Evolutionary conservation across 768 basidiomycete genomes (phyloP).

Genomic region (Termitomyces sp.): DNA sequence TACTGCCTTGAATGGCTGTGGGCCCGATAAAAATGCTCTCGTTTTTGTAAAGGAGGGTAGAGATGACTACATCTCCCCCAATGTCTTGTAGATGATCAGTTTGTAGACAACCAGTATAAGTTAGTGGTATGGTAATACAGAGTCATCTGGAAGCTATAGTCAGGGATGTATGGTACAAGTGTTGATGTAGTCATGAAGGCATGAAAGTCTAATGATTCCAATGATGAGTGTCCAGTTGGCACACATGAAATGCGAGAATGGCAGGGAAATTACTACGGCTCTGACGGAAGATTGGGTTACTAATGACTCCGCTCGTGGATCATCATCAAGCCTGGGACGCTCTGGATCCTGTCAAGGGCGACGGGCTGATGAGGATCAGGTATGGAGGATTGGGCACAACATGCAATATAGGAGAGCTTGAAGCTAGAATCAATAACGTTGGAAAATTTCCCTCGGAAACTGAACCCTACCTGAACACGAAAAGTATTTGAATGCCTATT

Average conservation of each 20-base stretch:
- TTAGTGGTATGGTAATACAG: neutral
- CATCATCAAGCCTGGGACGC: constrained; percentile 74
- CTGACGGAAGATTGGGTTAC: neutral
- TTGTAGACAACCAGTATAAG: neutral
- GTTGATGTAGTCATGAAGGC: neutral
- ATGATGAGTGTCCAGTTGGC: neutral
- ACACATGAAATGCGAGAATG: neutral
- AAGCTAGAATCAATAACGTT: neutral
- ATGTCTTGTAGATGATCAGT: no score
- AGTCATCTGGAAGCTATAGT: neutral
- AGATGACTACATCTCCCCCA: no score
- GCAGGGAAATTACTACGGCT: neutral
- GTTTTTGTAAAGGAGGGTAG: no score
- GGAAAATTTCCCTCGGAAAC: neutral
- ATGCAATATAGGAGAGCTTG: constrained; percentile 61
- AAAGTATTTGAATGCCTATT: constrained; percentile 33
- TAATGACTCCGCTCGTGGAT: constrained; percentile 41
- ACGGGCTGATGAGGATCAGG: constrained; percentile 60
- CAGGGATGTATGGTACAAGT: neutral
- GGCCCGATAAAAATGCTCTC: no score
- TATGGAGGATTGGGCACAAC: constrained; percentile 43
- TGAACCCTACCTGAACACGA: constrained; percentile 51
- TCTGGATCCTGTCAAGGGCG: constrained; percentile 50
- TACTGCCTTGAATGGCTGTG: no score
- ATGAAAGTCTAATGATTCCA: neutral